These are phyloP conservation scores for Tardiomyces depauwii DNA, from an alignment of 1,139 yeast species.

Conservation along the genomic window DNA sequence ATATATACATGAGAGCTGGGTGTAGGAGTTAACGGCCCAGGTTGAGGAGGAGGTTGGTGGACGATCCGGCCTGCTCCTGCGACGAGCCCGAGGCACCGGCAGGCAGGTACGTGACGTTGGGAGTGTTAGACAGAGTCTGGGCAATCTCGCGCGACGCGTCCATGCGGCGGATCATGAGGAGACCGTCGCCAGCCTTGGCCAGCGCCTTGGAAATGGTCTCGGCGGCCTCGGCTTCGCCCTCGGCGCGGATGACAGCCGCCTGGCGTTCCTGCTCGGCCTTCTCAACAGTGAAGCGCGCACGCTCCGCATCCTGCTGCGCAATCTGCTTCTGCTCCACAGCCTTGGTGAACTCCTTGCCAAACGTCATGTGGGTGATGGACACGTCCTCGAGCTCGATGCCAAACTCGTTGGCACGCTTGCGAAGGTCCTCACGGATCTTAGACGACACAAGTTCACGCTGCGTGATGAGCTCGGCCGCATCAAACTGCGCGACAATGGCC, in stretches of 20 bases:
- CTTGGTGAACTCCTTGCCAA: conserved; percentile 93
- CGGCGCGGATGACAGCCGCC: conserved; percentile 93
- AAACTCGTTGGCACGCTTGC: conserved; percentile 78
- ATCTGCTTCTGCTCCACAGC: conserved; percentile 99
- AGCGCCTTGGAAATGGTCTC: conserved; percentile 91
- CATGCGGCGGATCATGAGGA: conserved; percentile 84
- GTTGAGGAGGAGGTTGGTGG: conserved; percentile 42
- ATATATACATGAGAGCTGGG: neutral
- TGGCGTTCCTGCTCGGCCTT: conserved; percentile 96
- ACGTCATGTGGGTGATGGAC: conserved; percentile 95
- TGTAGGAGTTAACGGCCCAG: conserved; percentile 47
- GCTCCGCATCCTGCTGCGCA: conserved; percentile 98
- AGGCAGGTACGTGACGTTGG: conserved; percentile 90
- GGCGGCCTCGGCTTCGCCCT: conserved; percentile 99
- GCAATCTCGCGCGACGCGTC: conserved; percentile 98
- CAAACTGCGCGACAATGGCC: conserved; percentile 94
- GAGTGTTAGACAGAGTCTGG: conserved; percentile 65
- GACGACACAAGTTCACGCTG: conserved; percentile 94
- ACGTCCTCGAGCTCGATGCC: conserved; percentile 91
- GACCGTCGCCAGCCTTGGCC: conserved; percentile 92
- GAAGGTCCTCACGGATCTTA: conserved; percentile 77
- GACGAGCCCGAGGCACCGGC: conserved; percentile 31
- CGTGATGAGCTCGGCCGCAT: conserved; percentile 94
- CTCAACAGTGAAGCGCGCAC: conserved; percentile 89
- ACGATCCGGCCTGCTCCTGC: conserved; percentile 16